phyloP scores from a whole-genome alignment of 805 yeast genomes.

The Kuraishia ogatae region DNA sequence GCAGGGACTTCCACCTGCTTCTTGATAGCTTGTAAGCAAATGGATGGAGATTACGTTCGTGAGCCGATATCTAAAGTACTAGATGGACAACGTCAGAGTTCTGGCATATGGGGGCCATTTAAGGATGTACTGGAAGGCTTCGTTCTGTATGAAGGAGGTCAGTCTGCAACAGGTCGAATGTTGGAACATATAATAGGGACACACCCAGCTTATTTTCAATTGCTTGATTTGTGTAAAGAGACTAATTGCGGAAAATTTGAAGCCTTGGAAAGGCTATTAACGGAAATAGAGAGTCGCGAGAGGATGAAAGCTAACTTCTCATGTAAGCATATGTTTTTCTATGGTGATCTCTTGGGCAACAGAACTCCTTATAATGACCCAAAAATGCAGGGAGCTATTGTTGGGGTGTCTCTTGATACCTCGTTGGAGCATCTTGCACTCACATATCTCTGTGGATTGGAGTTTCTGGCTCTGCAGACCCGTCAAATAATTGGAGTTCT shows the following conservation, averaged over 20 bases:
- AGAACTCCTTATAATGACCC: constrained; percentile 48
- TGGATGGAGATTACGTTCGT: background rate
- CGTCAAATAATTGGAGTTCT: constrained; percentile 28
- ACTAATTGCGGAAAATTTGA: constrained; percentile 1
- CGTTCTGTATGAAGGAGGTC: constrained; percentile 44
- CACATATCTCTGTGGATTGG: constrained; percentile 37
- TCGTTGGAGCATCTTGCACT: constrained; percentile 25
- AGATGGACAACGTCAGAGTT: constrained; percentile 9
- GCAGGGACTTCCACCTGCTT: constrained; percentile 62
- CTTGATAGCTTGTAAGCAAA: constrained; percentile 17
- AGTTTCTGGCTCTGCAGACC: constrained; percentile 44
- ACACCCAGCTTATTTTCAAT: constrained; percentile 23
- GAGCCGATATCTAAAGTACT: background rate
- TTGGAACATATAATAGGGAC: constrained; percentile 37
- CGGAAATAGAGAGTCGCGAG: background rate
- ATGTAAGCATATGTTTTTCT: constrained; percentile 30
- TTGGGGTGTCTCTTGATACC: constrained; percentile 35
- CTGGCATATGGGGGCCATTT: constrained; percentile 60
- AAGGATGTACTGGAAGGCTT: constrained; percentile 22
- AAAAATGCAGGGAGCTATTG: constrained; percentile 35
- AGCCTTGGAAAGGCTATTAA: constrained; percentile 2
- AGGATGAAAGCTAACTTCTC: constrained; percentile 13
- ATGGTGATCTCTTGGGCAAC: constrained; percentile 52
- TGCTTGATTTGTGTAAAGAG: background rate
- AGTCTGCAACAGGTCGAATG: constrained; percentile 49